Conservation (phyloP, 345 rosid species). For the Toxicodendron radicans region DNA sequence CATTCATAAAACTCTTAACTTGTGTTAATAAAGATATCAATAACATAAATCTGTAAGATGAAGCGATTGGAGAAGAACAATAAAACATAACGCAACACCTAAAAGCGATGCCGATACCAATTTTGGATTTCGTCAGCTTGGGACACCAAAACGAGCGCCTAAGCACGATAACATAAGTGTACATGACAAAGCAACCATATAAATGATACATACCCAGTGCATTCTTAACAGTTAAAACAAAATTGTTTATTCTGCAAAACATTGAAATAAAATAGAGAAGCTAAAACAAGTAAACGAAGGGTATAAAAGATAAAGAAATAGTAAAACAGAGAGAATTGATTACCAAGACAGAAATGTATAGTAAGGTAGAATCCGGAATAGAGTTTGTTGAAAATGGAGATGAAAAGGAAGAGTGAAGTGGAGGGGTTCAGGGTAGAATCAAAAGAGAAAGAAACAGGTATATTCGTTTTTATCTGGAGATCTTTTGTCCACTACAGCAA, state of each 20-base stretch:
- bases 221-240: no score
- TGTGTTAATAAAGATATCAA: no score
- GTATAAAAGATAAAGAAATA: not conserved
- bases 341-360: conserved; percentile 1
- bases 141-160: no score
- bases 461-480: conserved; percentile 19
- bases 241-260: not conserved
- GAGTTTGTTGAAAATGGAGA: not conserved
- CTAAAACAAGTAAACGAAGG: not conserved
- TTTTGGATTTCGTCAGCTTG: no score
- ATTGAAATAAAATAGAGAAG: not conserved
- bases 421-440: conserved; percentile 5
- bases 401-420: not conserved
- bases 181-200: no score
- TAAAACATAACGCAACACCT: no score
- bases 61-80: no score
- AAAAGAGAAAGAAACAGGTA: not conserved
- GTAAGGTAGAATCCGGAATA: not conserved
- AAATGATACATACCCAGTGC: conserved; percentile 1
- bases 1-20: no score
- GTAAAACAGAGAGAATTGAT: not conserved
- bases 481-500: not conserved
- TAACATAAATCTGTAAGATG: no score
- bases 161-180: no score
- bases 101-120: no score